Evolutionary conservation across 331 rosid genomes (phyloP), one percentile per base, ranked within the genome.

Genomic region (Quercus tomentella): DNA sequence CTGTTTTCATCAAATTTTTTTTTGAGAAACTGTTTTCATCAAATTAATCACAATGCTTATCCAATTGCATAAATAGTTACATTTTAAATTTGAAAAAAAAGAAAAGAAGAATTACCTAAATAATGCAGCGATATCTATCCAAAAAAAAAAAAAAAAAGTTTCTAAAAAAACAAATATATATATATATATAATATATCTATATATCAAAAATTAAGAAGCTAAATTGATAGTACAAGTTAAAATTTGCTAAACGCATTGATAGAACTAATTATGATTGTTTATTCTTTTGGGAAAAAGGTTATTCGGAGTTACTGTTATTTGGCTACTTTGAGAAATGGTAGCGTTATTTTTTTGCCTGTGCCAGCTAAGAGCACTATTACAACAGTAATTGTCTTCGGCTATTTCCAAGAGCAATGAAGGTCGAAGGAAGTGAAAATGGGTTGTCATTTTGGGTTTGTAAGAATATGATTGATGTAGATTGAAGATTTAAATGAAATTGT

Each of bases 391-490:
- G 80, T 51, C 49, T 57, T 81, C 25, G 56, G 43, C 83, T 61
- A 74, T 84, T 86, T 76, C 87, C 85, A 37, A 88, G 84, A 75
- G 80, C 21, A 14, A 61, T 51, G 21, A 8, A n/a, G n/a, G n/a
- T n/a, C n/a, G n/a, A n/a, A 30, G 56, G 56, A 28, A 74, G 69
- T 33, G 56, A 57, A 74, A 54, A 72, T 17, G 74, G 71, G 49
- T 57, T 77, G 45, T 84, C 73, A 28, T 61, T 79, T 73, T 33
- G 60, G 76, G 85, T 25, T 23, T 56, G 81, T 30, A 83, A 74
- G 75, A 82, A 70, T 76, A 86, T 78, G 89, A 83, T 73, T 77
- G 91, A 82, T 37, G 85, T 77, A 56, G 81, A 77, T 77, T 57
- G 79, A 5, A 84, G 70, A 60, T 67, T 77, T 84, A 75, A 77